Percentiles rank a stretch among this genome's conserved stretches.
Conservation (phyloP, 768 basidiomycete genomes). For the Mycena filopes region DNA sequence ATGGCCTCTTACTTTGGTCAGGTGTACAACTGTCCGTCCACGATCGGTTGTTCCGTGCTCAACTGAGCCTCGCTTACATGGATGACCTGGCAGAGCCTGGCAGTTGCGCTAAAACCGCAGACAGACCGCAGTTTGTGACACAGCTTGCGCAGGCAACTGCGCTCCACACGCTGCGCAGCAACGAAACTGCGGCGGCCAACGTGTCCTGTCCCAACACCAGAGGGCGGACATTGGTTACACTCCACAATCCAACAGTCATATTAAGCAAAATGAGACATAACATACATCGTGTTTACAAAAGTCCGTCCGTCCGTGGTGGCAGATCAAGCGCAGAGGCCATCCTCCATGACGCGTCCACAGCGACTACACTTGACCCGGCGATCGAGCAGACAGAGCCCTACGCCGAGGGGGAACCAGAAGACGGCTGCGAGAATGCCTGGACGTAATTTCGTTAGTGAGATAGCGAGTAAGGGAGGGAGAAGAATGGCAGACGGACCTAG, state of each 20-base stretch:
- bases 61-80: too few relatives aligned
- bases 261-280: constrained; percentile 20
- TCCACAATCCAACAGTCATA: constrained; percentile 22
- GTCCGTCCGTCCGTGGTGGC: too few relatives aligned
- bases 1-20: too few relatives aligned
- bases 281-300: constrained; percentile 27
- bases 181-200: constrained; percentile 4
- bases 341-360: constrained; percentile 56
- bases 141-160: too few relatives aligned
- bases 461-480: not conserved
- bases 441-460: constrained; percentile 10
- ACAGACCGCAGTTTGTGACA: too few relatives aligned
- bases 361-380: constrained; percentile 71
- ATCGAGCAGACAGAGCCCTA: constrained; percentile 83
- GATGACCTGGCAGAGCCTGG: too few relatives aligned
- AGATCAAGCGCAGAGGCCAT: constrained; percentile 55
- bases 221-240: too few relatives aligned
- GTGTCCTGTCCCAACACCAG: too few relatives aligned
- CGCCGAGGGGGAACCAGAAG: constrained; percentile 88
- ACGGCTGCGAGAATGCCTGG: constrained; percentile 83
- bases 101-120: too few relatives aligned
- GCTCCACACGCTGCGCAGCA: too few relatives aligned
- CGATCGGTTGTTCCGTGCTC: too few relatives aligned
- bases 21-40: too few relatives aligned
- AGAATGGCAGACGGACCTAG: constrained; percentile 79